Conservation (phyloP, 2,329 filamentous ascomycete genomes). For the Aureobasidium sp. region DNA sequence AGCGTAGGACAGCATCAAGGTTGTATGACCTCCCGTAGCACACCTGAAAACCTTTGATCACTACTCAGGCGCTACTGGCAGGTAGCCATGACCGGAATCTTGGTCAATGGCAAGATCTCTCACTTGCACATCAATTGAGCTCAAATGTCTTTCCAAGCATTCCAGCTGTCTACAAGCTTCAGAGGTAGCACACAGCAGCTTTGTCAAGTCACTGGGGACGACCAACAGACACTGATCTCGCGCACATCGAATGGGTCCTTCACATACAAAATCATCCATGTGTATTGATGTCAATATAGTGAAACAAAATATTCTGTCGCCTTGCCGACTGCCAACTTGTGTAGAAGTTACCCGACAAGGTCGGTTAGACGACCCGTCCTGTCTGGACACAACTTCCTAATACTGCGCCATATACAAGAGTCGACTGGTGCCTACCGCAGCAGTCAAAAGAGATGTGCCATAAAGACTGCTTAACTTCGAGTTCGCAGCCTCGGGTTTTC, state of each 20-base stretch:
- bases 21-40: neutral
- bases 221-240: too few species aligned
- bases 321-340: too few species aligned
- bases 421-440: too few species aligned
- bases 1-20: neutral
- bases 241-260: too few species aligned
- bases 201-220: too few species aligned
- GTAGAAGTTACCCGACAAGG: neutral
- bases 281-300: too few species aligned
- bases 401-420: neutral
- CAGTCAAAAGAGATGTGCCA: too few species aligned
- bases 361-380: neutral
- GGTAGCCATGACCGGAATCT: neutral
- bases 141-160: neutral
- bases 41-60: neutral
- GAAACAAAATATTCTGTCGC: too few species aligned
- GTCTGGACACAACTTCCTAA: neutral
- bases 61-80: neutral
- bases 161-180: neutral
- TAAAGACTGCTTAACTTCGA: too few species aligned
- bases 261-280: too few species aligned
- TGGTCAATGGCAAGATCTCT: neutral
- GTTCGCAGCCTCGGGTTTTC: too few species aligned
- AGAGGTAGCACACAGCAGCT: too few species aligned
- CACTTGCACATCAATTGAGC: neutral